These are phyloP conservation scores for Taphrina flavorubra DNA, from an alignment of 1,139 yeast species.

Conservation along the genomic window DNA sequence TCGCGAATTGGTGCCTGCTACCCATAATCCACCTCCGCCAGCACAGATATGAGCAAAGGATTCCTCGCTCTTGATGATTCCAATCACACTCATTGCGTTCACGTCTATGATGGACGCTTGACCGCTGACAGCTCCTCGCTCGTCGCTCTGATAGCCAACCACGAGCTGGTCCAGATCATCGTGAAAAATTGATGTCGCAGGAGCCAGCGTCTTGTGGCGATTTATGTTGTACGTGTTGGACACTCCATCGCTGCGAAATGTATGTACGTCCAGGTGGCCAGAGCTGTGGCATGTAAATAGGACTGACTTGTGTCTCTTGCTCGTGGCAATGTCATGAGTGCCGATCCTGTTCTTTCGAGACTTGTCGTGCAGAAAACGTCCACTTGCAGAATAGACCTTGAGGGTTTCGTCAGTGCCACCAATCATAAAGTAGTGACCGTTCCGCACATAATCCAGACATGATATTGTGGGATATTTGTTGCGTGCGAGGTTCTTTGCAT, in stretches of 20 bases:
- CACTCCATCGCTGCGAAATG: conserved; percentile 7
- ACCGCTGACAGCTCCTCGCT: not conserved
- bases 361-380: conserved; percentile 10
- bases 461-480: conserved; percentile 4
- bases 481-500: conserved; percentile 1
- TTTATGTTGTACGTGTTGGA: conserved; percentile 5
- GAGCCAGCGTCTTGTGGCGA: conserved; percentile 1
- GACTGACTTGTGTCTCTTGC: conserved; percentile 1
- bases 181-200: conserved; percentile 6
- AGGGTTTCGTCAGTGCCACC: conserved; percentile 15
- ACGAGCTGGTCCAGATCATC: conserved; percentile 4
- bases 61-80: not conserved
- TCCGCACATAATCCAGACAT: not conserved
- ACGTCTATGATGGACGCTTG: conserved; percentile 12
- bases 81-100: not conserved
- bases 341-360: conserved; percentile 7
- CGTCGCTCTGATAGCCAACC: conserved; percentile 1
- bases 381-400: conserved; percentile 13
- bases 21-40: conserved; percentile 1
- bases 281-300: conserved; percentile 4
- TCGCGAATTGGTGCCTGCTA: conserved; percentile 5
- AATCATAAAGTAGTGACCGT: not conserved
- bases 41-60: conserved; percentile 15
- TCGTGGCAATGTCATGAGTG: not conserved
- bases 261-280: conserved; percentile 14